Evolutionary conservation across 805 yeast genomes (phyloP).

Genomic region (Sugiyamaella marilandica): DNA sequence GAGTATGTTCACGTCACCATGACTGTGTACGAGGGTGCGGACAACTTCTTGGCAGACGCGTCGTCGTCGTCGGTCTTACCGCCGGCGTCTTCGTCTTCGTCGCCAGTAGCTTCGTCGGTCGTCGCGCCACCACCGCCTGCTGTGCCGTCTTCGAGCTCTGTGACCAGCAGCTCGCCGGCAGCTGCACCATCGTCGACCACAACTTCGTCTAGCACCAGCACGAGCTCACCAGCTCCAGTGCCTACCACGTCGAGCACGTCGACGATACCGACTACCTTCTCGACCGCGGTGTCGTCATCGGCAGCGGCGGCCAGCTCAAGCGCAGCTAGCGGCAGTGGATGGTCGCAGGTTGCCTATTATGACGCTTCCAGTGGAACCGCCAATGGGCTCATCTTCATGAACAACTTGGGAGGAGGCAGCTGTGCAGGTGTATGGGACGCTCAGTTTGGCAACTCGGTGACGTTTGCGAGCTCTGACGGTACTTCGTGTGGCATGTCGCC

Average conservation of each 20-base stretch:
- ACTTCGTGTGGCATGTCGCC: conserved; percentile 65
- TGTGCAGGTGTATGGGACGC: conserved; percentile 88
- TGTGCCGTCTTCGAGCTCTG: conserved; percentile 7
- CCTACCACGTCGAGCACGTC: conserved; percentile 8
- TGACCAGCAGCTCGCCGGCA: conserved; percentile 20
- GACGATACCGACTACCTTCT: conserved; percentile 25
- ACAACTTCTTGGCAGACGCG: conserved; percentile 5
- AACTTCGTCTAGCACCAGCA: conserved; percentile 1
- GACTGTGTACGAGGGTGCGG: conserved; percentile 22
- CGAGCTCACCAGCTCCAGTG: conserved; percentile 19
- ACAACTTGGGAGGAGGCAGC: conserved; percentile 76
- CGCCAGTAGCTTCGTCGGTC: conserved; percentile 29
- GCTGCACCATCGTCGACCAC: conserved; percentile 4
- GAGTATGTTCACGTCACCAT: conserved; percentile 58
- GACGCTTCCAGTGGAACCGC: conserved; percentile 59
- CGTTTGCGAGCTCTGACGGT: conserved; percentile 78
- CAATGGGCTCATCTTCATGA: conserved; percentile 72
- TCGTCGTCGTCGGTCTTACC: conserved; percentile 6
- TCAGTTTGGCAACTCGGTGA: conserved; percentile 84
- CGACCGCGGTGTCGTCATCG: conserved; percentile 34
- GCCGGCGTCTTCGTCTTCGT: conserved; percentile 23
- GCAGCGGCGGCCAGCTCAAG: conserved; percentile 36
- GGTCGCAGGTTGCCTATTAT: conserved; percentile 77
- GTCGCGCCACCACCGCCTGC: conserved; percentile 25
- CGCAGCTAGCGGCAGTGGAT: conserved; percentile 35